These are phyloP conservation scores for Phanerochaete sordida DNA, from an alignment of 768 basidiomycete genomes.

Conservation along the genomic window DNA sequence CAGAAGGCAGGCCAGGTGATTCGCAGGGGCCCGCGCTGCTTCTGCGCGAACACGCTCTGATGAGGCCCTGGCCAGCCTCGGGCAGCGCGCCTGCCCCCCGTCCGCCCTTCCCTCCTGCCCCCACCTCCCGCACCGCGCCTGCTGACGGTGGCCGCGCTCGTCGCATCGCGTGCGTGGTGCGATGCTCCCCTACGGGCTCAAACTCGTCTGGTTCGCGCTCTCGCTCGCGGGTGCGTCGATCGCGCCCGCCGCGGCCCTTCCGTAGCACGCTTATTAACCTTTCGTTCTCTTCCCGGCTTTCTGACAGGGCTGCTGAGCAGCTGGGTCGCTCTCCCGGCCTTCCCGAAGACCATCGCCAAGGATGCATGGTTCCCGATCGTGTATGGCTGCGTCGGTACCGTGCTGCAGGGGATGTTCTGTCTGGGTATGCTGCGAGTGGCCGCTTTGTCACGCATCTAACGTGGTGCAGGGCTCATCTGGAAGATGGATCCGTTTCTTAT, in stretches of 20 bases:
- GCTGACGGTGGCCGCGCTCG: background rate
- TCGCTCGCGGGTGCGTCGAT: slow-evolving; percentile 45
- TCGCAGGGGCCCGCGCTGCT: background rate
- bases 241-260: background rate
- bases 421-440: slow-evolving; percentile 39
- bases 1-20: background rate
- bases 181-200: slow-evolving; percentile 58
- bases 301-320: slow-evolving; percentile 53
- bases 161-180: slow-evolving; percentile 2
- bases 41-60: background rate
- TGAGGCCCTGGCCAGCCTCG: background rate
- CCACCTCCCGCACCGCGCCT: background rate
- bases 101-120: background rate
- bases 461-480: slow-evolving; percentile 53
- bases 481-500: slow-evolving; percentile 58
- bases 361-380: slow-evolving; percentile 46
- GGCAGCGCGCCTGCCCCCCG: background rate
- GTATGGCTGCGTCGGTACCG: slow-evolving; percentile 47
- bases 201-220: slow-evolving; percentile 54
- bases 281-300: background rate
- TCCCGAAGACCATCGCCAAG: slow-evolving; percentile 36
- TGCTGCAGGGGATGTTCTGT: slow-evolving; percentile 55
- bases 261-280: background rate
- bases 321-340: slow-evolving; percentile 44
- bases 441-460: background rate